Evolutionary conservation across 352 stramenopile species (phyloP).

Genomic region (Phytopythium cucurbitacearum): DNA sequence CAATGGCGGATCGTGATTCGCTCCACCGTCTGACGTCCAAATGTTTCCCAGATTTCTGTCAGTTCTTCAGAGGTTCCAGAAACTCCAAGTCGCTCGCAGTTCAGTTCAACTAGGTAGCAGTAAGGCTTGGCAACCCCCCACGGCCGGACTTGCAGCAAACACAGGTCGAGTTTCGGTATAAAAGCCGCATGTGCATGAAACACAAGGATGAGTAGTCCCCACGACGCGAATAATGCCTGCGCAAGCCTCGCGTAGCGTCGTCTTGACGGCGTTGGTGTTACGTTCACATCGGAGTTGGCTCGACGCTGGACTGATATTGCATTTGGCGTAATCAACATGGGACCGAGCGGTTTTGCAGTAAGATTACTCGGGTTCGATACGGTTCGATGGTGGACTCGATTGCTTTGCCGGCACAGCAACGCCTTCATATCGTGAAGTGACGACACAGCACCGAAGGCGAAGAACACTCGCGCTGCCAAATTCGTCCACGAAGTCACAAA

Average conservation of each 20-base stretch:
- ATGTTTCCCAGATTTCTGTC: slow-evolving; percentile 9
- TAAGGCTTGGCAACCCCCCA: slow-evolving; percentile 21
- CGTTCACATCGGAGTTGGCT: too few relatives aligned
- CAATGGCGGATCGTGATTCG: slow-evolving; percentile 35
- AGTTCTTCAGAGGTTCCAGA: slow-evolving; percentile 14
- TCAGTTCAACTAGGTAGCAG: slow-evolving; percentile 29
- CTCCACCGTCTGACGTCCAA: slow-evolving; percentile 20
- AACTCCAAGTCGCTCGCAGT: slow-evolving; percentile 17
- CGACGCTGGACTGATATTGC: too few relatives aligned
- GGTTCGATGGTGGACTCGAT: neutral
- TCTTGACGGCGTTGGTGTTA: too few relatives aligned
- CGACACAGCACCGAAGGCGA: slow-evolving; percentile 6
- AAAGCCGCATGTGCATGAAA: neutral
- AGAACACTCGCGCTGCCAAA: slow-evolving; percentile 12
- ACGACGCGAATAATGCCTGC: neutral
- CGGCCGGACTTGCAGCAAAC: slow-evolving; percentile 14
- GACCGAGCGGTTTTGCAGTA: neutral
- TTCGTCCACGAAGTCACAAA: slow-evolving; percentile 23
- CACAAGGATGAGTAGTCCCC: neutral
- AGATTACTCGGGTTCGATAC: neutral
- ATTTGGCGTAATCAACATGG: too few relatives aligned
- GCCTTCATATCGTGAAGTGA: slow-evolving; percentile 9
- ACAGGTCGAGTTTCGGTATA: neutral
- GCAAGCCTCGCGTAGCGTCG: too few relatives aligned
- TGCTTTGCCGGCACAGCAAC: neutral